A percentile compares a stretch with the other conserved stretches of the same genome.
Conservation (phyloP, 306 rosid genomes). For the Pterocarpus macrocarpus region DNA sequence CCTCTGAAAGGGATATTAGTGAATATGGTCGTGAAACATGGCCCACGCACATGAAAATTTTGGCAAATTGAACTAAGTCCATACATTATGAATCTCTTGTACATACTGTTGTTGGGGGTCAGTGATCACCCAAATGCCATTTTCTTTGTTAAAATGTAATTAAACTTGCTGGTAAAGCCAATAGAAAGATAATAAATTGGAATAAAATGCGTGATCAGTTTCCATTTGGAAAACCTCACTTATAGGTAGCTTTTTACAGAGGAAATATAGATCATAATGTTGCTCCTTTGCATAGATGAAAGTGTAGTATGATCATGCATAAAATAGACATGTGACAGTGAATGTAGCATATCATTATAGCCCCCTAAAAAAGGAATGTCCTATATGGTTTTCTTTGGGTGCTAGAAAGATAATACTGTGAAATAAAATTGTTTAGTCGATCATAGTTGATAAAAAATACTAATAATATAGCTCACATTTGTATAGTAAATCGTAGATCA, state of each 20-base stretch:
- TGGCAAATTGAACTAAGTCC: conserved; percentile 5
- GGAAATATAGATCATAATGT: not conserved
- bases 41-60: not conserved
- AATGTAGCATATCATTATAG: not conserved
- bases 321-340: not conserved
- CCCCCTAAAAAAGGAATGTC: not conserved
- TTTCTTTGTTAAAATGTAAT: not conserved
- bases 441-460: not conserved
- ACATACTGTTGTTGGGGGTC: not conserved
- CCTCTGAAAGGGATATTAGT: conserved; percentile 9
- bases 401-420: not conserved
- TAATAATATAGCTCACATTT: not conserved
- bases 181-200: not conserved
- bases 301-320: not conserved
- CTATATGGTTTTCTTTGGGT: not conserved
- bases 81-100: not conserved
- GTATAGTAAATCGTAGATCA: not conserved
- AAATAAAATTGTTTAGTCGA: not conserved
- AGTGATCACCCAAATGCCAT: not conserved
- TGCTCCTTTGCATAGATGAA: not conserved
- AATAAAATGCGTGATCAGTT: not conserved
- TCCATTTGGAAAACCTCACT: not conserved
- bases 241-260: conserved; percentile 2
- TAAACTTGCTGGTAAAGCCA: not conserved
- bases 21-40: conserved; percentile 12